A percentile compares a stretch with the other conserved stretches of the same genome.
phyloP scores from a whole-genome alignment of 2,329 filamentous ascomycete genomes.

The Sporothrix inflata region DNA sequence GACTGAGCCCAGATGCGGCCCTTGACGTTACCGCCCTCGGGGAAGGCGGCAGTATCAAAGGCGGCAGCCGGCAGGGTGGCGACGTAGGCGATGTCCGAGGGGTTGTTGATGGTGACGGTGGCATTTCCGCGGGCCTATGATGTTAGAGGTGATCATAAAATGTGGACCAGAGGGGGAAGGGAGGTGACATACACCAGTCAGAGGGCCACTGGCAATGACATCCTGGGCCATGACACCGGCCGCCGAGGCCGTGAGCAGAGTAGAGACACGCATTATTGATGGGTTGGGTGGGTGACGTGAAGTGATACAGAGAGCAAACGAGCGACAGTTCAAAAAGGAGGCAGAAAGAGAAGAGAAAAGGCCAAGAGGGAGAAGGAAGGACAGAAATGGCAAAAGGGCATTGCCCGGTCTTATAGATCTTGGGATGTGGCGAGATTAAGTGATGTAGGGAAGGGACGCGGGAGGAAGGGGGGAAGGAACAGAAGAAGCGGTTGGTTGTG shows the following conservation, averaged over 20 bases:
- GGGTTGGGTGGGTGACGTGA: not conserved
- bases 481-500: not conserved
- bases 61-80: constrained; percentile 58
- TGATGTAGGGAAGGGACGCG: not conserved
- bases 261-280: constrained; percentile 30
- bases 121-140: constrained; percentile 32
- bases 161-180: not conserved
- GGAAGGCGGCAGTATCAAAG: constrained; percentile 53
- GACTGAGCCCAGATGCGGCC: constrained; percentile 40
- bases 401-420: constrained; percentile 8
- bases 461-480: not conserved
- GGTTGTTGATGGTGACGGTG: constrained; percentile 55
- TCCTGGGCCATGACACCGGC: constrained; percentile 24
- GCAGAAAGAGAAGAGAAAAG: not conserved
- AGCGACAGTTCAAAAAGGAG: not conserved
- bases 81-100: constrained; percentile 55
- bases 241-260: constrained; percentile 26
- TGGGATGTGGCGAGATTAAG: not conserved
- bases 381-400: not conserved
- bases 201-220: constrained; percentile 2
- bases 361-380: not conserved
- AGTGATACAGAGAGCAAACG: not conserved
- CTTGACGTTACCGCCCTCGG: constrained; percentile 56
- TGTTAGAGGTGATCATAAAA: not conserved
- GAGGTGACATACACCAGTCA: constrained; percentile 30